Percentiles rank a stretch among this genome's conserved stretches.
Evolutionary conservation across 176 grass and related monocot genomes (phyloP).

Genomic region (Phyllostachys edulis): DNA sequence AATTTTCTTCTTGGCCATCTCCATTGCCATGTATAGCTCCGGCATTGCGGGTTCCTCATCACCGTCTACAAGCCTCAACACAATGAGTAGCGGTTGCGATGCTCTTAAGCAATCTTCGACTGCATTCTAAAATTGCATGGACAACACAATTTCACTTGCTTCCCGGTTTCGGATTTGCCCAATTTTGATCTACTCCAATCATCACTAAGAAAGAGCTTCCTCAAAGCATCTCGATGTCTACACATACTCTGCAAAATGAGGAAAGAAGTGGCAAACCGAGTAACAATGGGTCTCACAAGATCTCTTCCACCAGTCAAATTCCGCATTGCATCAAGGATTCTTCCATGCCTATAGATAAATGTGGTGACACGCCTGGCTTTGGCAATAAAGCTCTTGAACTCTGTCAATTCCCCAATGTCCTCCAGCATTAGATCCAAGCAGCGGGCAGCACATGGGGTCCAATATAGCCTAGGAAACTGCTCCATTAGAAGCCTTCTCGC

Average conservation of each 20-base stretch:
- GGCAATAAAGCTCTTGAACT: background rate
- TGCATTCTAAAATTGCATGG: too few relatives aligned
- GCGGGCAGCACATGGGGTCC: background rate
- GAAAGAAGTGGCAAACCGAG: background rate
- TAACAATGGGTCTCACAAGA: background rate
- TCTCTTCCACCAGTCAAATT: background rate
- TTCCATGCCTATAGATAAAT: background rate
- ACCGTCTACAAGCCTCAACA: too few relatives aligned
- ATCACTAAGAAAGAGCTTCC: background rate
- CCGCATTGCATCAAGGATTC: background rate
- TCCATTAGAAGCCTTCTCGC: background rate
- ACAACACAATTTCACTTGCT: too few relatives aligned
- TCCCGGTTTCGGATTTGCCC: too few relatives aligned
- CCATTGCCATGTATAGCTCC: too few relatives aligned
- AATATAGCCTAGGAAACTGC: background rate
- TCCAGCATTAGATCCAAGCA: background rate
- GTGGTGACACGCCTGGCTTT: background rate
- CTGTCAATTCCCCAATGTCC: background rate
- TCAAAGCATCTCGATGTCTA: background rate
- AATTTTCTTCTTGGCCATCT: too few relatives aligned
- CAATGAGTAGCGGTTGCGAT: too few relatives aligned
- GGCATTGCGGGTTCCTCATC: too few relatives aligned
- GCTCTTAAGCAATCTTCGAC: too few relatives aligned
- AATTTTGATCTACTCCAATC: background rate
- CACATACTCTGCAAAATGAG: background rate